Percentiles rank a stretch among this genome's conserved stretches.
Conservation (phyloP, 2,329 filamentous ascomycete species). For the Neurospora sp. region DNA sequence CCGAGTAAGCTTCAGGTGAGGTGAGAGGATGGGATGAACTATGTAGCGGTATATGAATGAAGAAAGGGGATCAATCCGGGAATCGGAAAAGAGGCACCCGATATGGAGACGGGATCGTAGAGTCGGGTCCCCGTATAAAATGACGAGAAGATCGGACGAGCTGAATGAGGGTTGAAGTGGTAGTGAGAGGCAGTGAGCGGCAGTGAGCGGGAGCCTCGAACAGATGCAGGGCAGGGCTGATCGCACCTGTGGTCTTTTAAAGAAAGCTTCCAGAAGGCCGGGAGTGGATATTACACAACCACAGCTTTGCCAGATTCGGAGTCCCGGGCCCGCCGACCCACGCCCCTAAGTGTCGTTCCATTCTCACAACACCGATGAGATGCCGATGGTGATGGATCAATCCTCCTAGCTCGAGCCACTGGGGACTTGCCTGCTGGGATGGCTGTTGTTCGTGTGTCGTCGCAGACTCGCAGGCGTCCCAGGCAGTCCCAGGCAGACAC, state of each 20-base stretch:
- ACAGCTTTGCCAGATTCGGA: slow-evolving; percentile 13
- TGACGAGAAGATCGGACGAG: neutral
- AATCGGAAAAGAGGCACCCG: neutral
- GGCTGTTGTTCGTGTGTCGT: neutral
- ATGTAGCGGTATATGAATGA: neutral
- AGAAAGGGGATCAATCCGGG: neutral
- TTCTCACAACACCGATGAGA: neutral
- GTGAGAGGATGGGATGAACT: neutral
- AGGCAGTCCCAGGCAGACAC: neutral
- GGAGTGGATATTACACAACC: slow-evolving; percentile 3
- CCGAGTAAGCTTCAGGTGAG: neutral
- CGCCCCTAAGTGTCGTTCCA: too few species aligned
- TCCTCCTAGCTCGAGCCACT: neutral
- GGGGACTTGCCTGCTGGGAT: neutral
- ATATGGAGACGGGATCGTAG: neutral
- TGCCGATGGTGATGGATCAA: neutral
- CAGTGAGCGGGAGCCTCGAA: neutral
- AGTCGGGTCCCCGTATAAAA: neutral
- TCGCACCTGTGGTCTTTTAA: slow-evolving; percentile 8
- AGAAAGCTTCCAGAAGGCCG: slow-evolving; percentile 15
- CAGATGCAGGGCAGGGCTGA: slow-evolving; percentile 13
- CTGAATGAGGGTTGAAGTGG: neutral
- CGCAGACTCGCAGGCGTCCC: neutral
- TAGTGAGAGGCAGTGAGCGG: neutral
- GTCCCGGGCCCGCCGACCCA: slow-evolving; percentile 2